Base-by-base conservation (phyloP, 2,329 filamentous ascomycete genomes). In the Gremmenia infestans region DNA sequence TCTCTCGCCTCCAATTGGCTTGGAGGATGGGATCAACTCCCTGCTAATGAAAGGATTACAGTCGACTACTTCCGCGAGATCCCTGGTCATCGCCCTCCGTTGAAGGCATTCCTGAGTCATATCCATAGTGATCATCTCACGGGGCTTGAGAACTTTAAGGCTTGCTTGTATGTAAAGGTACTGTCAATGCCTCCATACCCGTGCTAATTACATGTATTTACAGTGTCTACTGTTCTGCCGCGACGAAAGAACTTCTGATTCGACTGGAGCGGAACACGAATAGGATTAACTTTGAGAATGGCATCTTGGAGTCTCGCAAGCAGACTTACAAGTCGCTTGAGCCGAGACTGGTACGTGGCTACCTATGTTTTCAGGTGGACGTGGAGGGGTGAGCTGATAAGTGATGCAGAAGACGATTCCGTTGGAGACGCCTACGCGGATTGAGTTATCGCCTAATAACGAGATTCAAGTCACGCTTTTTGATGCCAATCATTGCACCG, bases 51-150 rank as follows among this genome's bases (percentile, higher is more conserved):
- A 11, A 7, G 59, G 9, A 5, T 23, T 15, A 9, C 54, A 89
- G 86, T 97, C 61, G 92, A 97, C 72, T 91, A 86, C 74, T 97
- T 97, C 65, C 82, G 89, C 23, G 74, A 73, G 15, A 76, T 78
- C 48, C 73, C 76, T 4, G 75, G 75, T 5, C 72, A 72, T 15
- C 78, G 73, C 15, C 80, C 87, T 4, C 88, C 91, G 0, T 72
- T 94, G 54, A 91, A 89, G 15, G 94, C 88, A 70, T 96, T 97
- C 68, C 78, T 97, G 25, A 95, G 89, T 71, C 93, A 97, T 79
- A 85, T 95, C 2, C 93, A 97, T 69, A 95, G 88, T 61, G 92
- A 97, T 65, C 93, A 97, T 72, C 80, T 97, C 1, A 80, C 81
- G 37, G 92, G 93, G 0, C 78, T 97, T 1, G 91, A 96, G 64